Base-by-base conservation (phyloP, 306 rosid species). In the Erythrophleum fordii region DNA sequence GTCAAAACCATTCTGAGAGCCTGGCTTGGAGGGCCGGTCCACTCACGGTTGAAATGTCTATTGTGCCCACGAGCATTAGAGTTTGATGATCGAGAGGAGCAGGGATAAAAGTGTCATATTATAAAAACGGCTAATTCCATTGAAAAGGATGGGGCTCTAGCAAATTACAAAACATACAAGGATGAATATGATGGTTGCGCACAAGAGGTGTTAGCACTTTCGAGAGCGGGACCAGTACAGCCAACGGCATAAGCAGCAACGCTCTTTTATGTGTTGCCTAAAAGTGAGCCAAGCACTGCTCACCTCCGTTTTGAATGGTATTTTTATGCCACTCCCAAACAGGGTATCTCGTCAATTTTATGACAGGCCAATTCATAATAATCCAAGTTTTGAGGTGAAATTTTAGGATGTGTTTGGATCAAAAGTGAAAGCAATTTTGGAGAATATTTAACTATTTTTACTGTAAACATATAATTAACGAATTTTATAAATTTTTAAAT, bases 1-100 rank as follows among this genome's bases (percentile, higher is more conserved):
- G 73, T 49, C 73, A 75, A 75, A 75, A 46, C 69, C 9, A 41
- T 41, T 2, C 78, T 37, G 22, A 73, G 17, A 44, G 14, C 3
- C 53, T 37, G 8, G 46, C 64, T 1, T 37, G 51, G 5, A 11
- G 64, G 7, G 17, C 34, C 0, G 72, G 48, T 67, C 48, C 29
- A 35, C 39, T 20, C 28, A 11, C 17, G 12, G 0, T 4, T 0
- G 65, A 73, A 73, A 22, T 39, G 58, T 59, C 69, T 28, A 61
- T 61, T 44, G 8, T 28, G 45, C 1, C 72, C 80, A 26, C 6
- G 46, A n/a, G 10, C 17, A 22, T 3, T 11, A 9, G 29, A 12
- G 6, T 5, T 22, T 22, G 16, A 39, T 3, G 69, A 1, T n/a
- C n/a, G 18, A 6, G 42, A 5, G 42, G 6, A 34, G 8, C 1